Conservation (phyloP, 164 flowering plant genomes). For the Brasenia schreberi region DNA sequence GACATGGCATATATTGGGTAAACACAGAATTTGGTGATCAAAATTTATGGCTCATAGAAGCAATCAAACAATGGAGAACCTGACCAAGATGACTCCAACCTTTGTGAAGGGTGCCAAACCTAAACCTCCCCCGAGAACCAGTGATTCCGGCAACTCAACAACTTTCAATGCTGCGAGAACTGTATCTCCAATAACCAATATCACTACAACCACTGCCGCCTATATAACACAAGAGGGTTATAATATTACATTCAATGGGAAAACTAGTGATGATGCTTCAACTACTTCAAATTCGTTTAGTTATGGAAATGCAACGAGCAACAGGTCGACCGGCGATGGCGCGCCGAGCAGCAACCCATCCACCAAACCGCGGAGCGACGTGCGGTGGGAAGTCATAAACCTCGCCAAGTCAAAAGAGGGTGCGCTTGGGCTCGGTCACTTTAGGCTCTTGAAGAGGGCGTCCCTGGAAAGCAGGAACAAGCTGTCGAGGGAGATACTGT, state of each 20-base stretch:
- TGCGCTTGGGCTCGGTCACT: slow-evolving; percentile 42
- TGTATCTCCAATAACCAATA: neutral
- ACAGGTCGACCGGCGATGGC: neutral
- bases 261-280: neutral
- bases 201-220: neutral
- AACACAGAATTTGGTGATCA: neutral
- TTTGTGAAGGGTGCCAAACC: neutral
- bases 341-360: neutral
- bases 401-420: slow-evolving; percentile 23
- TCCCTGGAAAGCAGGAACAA: slow-evolving; percentile 64
- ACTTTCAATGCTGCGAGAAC: neutral
- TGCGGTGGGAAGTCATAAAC: slow-evolving; percentile 68
- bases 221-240: neutral
- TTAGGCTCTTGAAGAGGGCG: slow-evolving; percentile 61
- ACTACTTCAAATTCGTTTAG: neutral
- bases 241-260: neutral
- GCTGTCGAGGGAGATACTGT: slow-evolving; percentile 56
- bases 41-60: neutral
- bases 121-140: neutral
- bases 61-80: neutral
- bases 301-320: neutral
- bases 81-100: neutral
- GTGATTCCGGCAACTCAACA: neutral
- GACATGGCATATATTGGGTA: neutral
- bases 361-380: slow-evolving; percentile 61